Conservation (phyloP, 1,284 basidiomycete genomes). For the Cutaneotrichosporon daszewskae region DNA sequence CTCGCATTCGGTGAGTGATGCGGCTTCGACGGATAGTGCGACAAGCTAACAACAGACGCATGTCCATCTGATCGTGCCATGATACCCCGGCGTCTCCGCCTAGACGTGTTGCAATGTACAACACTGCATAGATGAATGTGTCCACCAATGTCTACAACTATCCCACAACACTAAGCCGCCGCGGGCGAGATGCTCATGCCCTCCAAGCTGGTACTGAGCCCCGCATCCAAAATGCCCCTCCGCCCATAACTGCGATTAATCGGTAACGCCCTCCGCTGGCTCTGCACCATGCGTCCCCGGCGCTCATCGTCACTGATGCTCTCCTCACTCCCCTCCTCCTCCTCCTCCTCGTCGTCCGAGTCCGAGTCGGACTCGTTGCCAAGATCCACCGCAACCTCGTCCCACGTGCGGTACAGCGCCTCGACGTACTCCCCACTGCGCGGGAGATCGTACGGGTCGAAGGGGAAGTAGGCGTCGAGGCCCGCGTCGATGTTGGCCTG, state of each 20-base stretch:
- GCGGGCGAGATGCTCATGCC: constrained; percentile 42
- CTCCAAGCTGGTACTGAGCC: constrained; percentile 37
- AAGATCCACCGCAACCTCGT: constrained; percentile 49
- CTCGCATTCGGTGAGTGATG: no score
- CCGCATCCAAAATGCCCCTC: constrained; percentile 20
- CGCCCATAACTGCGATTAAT: constrained; percentile 12
- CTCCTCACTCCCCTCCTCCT: constrained; percentile 24
- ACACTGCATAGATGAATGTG: constrained; percentile 7
- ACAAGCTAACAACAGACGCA: neutral
- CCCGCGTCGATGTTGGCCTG: constrained; percentile 57
- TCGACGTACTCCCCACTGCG: constrained; percentile 50
- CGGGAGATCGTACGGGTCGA: constrained; percentile 92
- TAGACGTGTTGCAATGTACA: constrained; percentile 6
- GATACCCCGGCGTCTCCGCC: no score
- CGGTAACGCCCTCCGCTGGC: constrained; percentile 1
- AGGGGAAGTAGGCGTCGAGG: constrained; percentile 93
- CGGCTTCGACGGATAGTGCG: no score
- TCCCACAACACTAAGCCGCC: neutral
- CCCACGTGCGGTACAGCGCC: constrained; percentile 54
- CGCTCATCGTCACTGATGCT: constrained; percentile 6
- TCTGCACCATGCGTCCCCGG: constrained; percentile 1
- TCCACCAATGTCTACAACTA: neutral
- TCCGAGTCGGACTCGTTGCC: constrained; percentile 39
- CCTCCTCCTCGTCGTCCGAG: constrained; percentile 50
- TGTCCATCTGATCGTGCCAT: no score